Conservation (phyloP, 352 stramenopile species). For the Globisporangium abappressorium region DNA sequence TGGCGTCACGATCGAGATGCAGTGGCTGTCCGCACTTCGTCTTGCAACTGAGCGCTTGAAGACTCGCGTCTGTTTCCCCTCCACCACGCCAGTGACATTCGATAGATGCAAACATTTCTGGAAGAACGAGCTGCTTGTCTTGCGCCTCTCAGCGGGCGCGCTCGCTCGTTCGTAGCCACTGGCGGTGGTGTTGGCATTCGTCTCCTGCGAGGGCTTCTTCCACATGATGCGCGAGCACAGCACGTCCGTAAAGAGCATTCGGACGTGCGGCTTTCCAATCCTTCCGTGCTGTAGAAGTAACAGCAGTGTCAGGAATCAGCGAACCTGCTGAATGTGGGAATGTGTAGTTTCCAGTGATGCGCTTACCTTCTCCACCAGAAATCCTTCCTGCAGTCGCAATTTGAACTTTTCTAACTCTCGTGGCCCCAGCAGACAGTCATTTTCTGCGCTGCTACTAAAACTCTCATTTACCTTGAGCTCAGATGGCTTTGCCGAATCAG, state of each 20-base stretch:
- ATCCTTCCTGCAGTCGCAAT: conserved; percentile 30
- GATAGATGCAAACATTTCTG: conserved; percentile 30
- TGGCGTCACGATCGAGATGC: conserved; percentile 38
- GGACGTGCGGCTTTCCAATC: conserved; percentile 35
- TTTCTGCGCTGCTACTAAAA: conserved; percentile 17
- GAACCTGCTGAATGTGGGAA: background rate
- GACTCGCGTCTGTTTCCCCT: conserved; percentile 37
- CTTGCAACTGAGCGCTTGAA: conserved; percentile 30
- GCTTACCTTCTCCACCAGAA: conserved; percentile 46
- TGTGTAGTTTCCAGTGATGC: background rate
- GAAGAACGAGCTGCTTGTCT: conserved; percentile 21
- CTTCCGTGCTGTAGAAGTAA: conserved; percentile 29
- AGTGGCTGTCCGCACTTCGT: conserved; percentile 25
- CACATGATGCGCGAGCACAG: conserved; percentile 37
- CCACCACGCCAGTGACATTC: conserved; percentile 32
- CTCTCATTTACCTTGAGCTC: background rate
- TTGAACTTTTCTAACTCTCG: conserved; percentile 32
- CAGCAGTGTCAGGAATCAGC: background rate
- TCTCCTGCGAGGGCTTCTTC: conserved; percentile 28
- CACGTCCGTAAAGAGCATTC: conserved; percentile 34
- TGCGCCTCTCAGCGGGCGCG: background rate
- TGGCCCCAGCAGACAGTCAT: conserved; percentile 15
- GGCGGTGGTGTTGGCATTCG: background rate
- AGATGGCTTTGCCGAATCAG: background rate
- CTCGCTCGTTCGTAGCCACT: conserved; percentile 8